These are phyloP conservation scores for Xenosphaeropsis pyriputrescens DNA, from an alignment of 2,329 filamentous ascomycete genomes.

Conservation along the genomic window DNA sequence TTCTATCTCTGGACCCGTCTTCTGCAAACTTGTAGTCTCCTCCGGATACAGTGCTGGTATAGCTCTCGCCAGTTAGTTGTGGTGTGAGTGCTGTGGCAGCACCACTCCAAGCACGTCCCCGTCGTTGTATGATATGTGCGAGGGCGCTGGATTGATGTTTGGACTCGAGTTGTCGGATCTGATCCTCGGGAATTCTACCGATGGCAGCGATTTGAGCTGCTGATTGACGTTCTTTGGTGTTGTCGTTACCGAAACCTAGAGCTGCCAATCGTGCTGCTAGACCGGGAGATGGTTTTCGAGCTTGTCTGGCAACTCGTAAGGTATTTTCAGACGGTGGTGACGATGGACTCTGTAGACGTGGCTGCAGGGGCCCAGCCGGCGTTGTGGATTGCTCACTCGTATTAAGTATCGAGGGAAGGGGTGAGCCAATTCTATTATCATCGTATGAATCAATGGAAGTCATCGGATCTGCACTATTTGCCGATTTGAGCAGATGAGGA, in stretches of 20 bases:
- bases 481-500: too few species aligned
- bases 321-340: too few species aligned
- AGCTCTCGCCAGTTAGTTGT: slow-evolving; percentile 14
- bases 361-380: too few species aligned
- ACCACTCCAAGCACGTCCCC: slow-evolving; percentile 61
- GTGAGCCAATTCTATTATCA: too few species aligned
- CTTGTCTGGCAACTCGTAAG: slow-evolving; percentile 3
- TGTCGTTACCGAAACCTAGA: slow-evolving; percentile 37
- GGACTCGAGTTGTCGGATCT: slow-evolving; percentile 54
- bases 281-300: slow-evolving; percentile 47
- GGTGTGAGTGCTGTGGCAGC: slow-evolving; percentile 26
- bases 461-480: too few species aligned
- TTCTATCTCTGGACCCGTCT: slow-evolving; percentile 2
- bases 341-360: too few species aligned
- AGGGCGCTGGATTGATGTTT: slow-evolving; percentile 43
- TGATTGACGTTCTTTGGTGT: slow-evolving; percentile 6
- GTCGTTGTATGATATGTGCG: slow-evolving; percentile 37
- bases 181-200: slow-evolving; percentile 55
- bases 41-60: background rate
- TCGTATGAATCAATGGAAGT: too few species aligned
- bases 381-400: too few species aligned
- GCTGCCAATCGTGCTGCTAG: slow-evolving; percentile 51
- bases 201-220: slow-evolving; percentile 31
- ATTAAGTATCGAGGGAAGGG: too few species aligned
- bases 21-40: slow-evolving; percentile 6